These are phyloP conservation scores for Ustilago lituana DNA, from an alignment of 1,284 basidiomycete genomes.

Conservation along the genomic window DNA sequence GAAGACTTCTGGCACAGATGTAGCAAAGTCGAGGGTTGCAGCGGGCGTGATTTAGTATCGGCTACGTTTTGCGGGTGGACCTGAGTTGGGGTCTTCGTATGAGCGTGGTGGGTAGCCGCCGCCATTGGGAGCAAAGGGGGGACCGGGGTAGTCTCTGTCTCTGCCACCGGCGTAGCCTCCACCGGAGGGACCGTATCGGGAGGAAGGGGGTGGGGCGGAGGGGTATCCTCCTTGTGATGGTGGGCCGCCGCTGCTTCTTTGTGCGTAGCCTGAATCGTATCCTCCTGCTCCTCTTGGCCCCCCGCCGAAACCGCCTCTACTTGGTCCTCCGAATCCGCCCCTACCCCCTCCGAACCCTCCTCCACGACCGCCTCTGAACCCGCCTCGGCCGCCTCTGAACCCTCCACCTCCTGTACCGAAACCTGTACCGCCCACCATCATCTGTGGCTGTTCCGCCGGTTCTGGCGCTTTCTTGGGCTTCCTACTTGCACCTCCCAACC, in stretches of 20 bases:
- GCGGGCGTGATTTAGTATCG: constrained; percentile 17
- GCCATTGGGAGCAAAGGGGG: not conserved
- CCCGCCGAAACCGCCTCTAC: not conserved
- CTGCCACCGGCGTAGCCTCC: not conserved
- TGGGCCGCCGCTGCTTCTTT: not conserved
- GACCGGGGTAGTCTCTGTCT: constrained; percentile 24
- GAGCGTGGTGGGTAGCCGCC: not conserved
- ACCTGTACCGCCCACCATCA: constrained; percentile 35
- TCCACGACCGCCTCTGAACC: constrained; percentile 58
- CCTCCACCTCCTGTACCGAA: constrained; percentile 58
- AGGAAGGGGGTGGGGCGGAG: not conserved
- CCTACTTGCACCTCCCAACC: constrained; percentile 84
- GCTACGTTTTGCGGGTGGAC: constrained; percentile 37
- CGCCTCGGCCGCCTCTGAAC: constrained; percentile 67
- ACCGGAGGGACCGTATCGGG: constrained; percentile 3
- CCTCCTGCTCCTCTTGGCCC: constrained; percentile 5
- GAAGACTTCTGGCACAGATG: constrained; percentile 13
- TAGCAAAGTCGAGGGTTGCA: not conserved
- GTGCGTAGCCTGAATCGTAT: constrained; percentile 13
- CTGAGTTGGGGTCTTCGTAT: constrained; percentile 21
- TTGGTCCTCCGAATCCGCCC: constrained; percentile 27
- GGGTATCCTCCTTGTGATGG: too few relatives aligned
- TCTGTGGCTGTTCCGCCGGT: constrained; percentile 2
- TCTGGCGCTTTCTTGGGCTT: constrained; percentile 55
- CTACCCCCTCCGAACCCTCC: constrained; percentile 17